A percentile compares a stretch with the other conserved stretches of the same genome.
phyloP scores from a whole-genome alignment of 1,284 basidiomycete genomes.

The Phellinidium pouzarii region DNA sequence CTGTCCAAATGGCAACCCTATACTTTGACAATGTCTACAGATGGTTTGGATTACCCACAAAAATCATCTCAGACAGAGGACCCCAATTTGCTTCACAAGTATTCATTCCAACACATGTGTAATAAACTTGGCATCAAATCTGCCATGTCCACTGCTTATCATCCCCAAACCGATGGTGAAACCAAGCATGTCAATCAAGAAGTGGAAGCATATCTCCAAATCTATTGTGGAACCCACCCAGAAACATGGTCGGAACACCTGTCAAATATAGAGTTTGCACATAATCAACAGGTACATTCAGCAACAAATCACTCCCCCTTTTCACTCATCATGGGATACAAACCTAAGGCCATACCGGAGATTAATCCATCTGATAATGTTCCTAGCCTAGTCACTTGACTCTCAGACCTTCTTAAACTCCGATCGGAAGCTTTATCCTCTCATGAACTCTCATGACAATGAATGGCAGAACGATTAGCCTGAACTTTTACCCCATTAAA shows the following conservation, averaged over 20 bases:
- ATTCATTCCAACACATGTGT: too few relatives aligned
- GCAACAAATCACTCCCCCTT: constrained; percentile 25
- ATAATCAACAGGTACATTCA: constrained; percentile 20
- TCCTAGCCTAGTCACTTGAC: too few relatives aligned
- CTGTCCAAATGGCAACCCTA: constrained; percentile 23
- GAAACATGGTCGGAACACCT: constrained; percentile 25
- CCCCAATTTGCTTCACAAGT: constrained; percentile 27
- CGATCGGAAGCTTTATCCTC: too few relatives aligned
- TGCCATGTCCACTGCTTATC: constrained; percentile 27
- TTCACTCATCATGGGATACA: constrained; percentile 22
- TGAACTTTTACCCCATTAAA: too few relatives aligned
- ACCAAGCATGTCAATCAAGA: constrained; percentile 24
- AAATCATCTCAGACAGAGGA: constrained; percentile 32
- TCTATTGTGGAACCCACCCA: constrained; percentile 23
- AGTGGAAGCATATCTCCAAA: constrained; percentile 19
- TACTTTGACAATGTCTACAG: constrained; percentile 28
- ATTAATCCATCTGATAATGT: too few relatives aligned
- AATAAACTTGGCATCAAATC: constrained; percentile 23
- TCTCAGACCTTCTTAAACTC: too few relatives aligned
- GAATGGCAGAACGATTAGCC: too few relatives aligned
- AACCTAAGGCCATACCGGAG: constrained; percentile 21
- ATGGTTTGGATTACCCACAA: constrained; percentile 28
- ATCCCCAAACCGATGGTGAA: constrained; percentile 31
- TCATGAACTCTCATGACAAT: too few relatives aligned
- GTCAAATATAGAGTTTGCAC: constrained; percentile 21